These are phyloP conservation scores for Furcasterigmium furcatum DNA, from an alignment of 2,329 filamentous ascomycete species.

Conservation along the genomic window DNA sequence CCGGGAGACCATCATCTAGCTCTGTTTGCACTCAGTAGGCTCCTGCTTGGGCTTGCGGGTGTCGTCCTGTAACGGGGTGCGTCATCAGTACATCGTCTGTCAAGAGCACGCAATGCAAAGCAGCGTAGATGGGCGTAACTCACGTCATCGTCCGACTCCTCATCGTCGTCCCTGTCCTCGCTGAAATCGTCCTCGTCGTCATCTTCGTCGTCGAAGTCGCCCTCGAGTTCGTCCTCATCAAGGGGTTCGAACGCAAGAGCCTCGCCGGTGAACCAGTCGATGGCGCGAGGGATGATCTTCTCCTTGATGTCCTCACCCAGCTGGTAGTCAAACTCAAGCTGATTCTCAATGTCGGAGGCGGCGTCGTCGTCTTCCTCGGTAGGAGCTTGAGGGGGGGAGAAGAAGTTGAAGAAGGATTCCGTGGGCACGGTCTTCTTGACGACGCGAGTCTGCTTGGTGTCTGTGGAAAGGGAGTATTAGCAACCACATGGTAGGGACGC, in stretches of 20 bases:
- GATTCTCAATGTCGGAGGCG: conserved; percentile 91
- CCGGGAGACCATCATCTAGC: conserved; percentile 41
- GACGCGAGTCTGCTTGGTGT: conserved; percentile 97
- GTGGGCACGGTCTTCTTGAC: conserved; percentile 99
- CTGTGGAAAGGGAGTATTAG: conserved; percentile 42
- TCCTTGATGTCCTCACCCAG: conserved; percentile 99
- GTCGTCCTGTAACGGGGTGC: conserved; percentile 60
- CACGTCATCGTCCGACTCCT: conserved; percentile 77
- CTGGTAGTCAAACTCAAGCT: conserved; percentile 97
- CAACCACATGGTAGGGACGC: not conserved
- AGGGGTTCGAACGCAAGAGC: conserved; percentile 95
- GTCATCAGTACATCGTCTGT: conserved; percentile 7
- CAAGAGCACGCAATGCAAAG: conserved; percentile 1
- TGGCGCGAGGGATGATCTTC: conserved; percentile 96
- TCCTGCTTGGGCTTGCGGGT: conserved; percentile 90
- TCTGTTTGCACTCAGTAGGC: conserved; percentile 94
- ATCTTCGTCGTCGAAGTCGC: conserved; percentile 87
- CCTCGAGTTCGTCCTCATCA: conserved; percentile 77
- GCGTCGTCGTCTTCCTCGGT: conserved; percentile 68
- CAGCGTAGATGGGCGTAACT: conserved; percentile 21
- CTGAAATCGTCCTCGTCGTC: conserved; percentile 87
- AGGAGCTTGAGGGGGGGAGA: conserved; percentile 88
- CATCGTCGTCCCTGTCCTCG: conserved; percentile 80
- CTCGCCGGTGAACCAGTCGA: conserved; percentile 99
- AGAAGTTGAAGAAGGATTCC: conserved; percentile 99